Conservation (phyloP, 768 basidiomycete species). For the Tephrocybe sp. region DNA sequence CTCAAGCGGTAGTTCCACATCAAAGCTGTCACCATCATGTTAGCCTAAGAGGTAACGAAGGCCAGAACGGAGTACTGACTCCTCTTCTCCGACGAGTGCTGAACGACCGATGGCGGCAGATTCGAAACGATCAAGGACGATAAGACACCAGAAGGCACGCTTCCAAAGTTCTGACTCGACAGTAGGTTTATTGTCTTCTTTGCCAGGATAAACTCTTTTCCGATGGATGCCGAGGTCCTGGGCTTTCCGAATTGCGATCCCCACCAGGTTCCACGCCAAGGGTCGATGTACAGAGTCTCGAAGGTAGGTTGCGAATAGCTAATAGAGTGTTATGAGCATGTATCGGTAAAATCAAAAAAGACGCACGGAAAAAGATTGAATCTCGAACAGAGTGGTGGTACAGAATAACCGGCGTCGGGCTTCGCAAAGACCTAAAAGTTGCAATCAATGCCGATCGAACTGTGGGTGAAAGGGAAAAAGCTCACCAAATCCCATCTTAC, state of each 20-base stretch:
- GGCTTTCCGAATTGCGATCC: slow-evolving; percentile 58
- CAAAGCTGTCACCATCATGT: slow-evolving; percentile 55
- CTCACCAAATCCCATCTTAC: slow-evolving; percentile 54
- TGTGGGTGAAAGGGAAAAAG: background rate
- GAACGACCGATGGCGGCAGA: slow-evolving; percentile 56
- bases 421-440: slow-evolving; percentile 47
- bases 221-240: slow-evolving; percentile 80
- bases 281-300: slow-evolving; percentile 48
- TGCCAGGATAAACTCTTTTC: slow-evolving; percentile 47
- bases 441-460: background rate
- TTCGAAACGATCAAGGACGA: slow-evolving; percentile 57
- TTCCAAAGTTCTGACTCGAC: slow-evolving; percentile 67
- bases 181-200: slow-evolving; percentile 31
- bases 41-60: slow-evolving; percentile 3
- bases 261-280: slow-evolving; percentile 54
- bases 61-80: slow-evolving; percentile 41
- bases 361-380: slow-evolving; percentile 56
- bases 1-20: slow-evolving; percentile 78
- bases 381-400: slow-evolving; percentile 60
- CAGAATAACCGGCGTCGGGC: slow-evolving; percentile 50
- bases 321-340: slow-evolving; percentile 1
- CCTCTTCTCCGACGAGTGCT: slow-evolving; percentile 61
- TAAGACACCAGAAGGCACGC: slow-evolving; percentile 74
- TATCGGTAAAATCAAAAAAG: slow-evolving; percentile 2
- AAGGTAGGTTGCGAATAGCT: slow-evolving; percentile 59